Evolutionary conservation across 306 rosid genomes (phyloP), one percentile per base, ranked within the genome.

Genomic region (Cyclanthera cordifolia): DNA sequence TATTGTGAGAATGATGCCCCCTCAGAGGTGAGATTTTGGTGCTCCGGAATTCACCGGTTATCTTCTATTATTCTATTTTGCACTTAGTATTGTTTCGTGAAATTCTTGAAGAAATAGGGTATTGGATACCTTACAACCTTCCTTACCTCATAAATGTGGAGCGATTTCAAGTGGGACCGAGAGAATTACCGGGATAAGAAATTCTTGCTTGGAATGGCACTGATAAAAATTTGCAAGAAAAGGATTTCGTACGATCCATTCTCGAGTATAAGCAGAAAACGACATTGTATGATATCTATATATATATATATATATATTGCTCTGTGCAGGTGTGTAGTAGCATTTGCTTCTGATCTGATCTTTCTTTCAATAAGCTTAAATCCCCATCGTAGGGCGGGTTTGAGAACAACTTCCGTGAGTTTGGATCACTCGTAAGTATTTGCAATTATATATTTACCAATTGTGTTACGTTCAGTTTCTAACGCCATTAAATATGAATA

Each of bases 341-440:
- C 98, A 73, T 93, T 73, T 82, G 52, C 95, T 72, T 93, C 98
- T 49, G 98, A 93, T 84, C 83, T 90, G 61, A 27, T 87, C 72
- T 93, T 93, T 82, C 78, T 87, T 77, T 77, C 78, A 73, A 81
- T 86, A 51, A 79, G 95, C 73, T 7, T 93, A 77, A 89, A 90
- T 78, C 98, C 96, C 61, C 93, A 93, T 73, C 90, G 98, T 14
- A 37, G 67, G 55, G 82, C 72, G 80, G 90, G 77, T 72, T 72
- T 84, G 68, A 93, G 86, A 87, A 27, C 80, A 19, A 83, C 78
- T 27, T 80, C 81, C 63, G 82, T 93, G 77, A 93, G 98, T 77
- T 80, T 93, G 80, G 96, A 93, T 77, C 98, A 93, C 73, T 58
- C 95, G 98, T 93, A 90, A 84, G 98, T 89, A 59, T 65, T 53